Conservation (phyloP, 306 rosid genomes). For the Gleditsia sinensis region DNA sequence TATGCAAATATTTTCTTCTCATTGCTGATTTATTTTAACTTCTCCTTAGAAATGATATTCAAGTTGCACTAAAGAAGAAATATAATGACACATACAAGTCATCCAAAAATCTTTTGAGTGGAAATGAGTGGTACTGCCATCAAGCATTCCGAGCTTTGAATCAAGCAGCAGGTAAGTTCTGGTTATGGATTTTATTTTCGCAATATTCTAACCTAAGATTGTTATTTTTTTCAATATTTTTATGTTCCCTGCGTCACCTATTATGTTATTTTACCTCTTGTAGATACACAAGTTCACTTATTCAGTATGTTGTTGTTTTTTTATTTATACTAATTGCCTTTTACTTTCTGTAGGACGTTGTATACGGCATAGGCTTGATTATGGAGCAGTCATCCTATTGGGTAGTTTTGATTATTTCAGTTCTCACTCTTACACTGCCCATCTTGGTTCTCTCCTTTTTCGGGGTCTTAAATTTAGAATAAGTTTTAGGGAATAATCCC, state of each 20-base stretch:
- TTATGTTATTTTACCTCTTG: background rate
- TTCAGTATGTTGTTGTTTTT: too few species aligned
- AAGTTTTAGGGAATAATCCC: background rate
- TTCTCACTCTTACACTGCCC: conserved; percentile 7
- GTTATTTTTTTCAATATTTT: background rate
- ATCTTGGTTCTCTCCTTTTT: conserved; percentile 9
- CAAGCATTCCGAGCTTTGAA: conserved; percentile 96
- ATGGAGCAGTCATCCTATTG: conserved; percentile 87
- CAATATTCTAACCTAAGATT: conserved; percentile 5
- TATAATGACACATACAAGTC: conserved; percentile 80
- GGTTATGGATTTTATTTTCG: background rate
- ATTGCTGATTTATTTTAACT: conserved; percentile 40
- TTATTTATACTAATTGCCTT: conserved; percentile 18
- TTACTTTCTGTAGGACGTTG: conserved; percentile 72
- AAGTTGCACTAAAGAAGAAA: conserved; percentile 75
- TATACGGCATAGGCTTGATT: conserved; percentile 86
- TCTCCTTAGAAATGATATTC: conserved; percentile 74
- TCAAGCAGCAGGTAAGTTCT: conserved; percentile 89
- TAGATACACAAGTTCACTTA: background rate
- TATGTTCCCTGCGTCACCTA: background rate
- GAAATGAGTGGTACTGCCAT: conserved; percentile 93
- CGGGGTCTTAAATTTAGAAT: background rate
- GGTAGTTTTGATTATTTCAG: conserved; percentile 54
- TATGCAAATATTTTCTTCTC: conserved; percentile 31
- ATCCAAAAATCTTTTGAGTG: conserved; percentile 74